Percentiles rank a stretch among this genome's conserved stretches.
These are phyloP conservation scores for Candolleomyces eurysporus DNA, from an alignment of 768 basidiomycete genomes.

Conservation along the genomic window DNA sequence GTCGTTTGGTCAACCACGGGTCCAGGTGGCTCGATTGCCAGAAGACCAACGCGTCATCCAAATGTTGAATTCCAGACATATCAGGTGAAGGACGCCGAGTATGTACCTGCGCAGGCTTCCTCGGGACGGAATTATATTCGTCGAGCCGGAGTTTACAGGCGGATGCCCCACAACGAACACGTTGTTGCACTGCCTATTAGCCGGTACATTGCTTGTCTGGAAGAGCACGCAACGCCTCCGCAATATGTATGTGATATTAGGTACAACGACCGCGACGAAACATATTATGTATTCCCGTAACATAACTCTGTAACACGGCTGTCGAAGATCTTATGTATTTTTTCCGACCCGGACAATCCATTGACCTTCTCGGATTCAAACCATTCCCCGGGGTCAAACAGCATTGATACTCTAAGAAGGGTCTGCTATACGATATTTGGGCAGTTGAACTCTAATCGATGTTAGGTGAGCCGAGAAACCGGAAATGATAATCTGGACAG, in stretches of 20 bases:
- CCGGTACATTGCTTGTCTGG: too few species aligned
- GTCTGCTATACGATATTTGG: not conserved
- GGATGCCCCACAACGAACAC: not conserved
- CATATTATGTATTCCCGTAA: too few species aligned
- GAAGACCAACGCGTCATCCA: slow-evolving; percentile 4
- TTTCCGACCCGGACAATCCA: too few species aligned
- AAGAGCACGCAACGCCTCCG: too few species aligned
- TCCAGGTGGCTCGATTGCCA: too few species aligned
- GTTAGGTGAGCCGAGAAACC: not conserved
- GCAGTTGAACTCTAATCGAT: not conserved
- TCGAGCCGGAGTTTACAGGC: not conserved
- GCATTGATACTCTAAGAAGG: not conserved
- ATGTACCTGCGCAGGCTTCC: not conserved
- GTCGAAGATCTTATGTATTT: too few species aligned
- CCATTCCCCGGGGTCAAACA: too few species aligned
- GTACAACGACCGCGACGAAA: too few species aligned
- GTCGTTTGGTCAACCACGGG: too few species aligned
- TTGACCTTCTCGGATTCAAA: too few species aligned
- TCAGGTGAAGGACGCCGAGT: slow-evolving; percentile 19
- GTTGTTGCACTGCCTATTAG: slow-evolving; percentile 71
- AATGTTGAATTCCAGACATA: slow-evolving; percentile 48
- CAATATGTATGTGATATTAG: too few species aligned
- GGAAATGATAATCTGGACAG: not conserved
- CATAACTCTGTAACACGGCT: too few species aligned
- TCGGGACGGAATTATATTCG: not conserved